Base-by-base conservation (phyloP, 2,329 filamentous ascomycete species). In the Colletotrichum filicis region DNA sequence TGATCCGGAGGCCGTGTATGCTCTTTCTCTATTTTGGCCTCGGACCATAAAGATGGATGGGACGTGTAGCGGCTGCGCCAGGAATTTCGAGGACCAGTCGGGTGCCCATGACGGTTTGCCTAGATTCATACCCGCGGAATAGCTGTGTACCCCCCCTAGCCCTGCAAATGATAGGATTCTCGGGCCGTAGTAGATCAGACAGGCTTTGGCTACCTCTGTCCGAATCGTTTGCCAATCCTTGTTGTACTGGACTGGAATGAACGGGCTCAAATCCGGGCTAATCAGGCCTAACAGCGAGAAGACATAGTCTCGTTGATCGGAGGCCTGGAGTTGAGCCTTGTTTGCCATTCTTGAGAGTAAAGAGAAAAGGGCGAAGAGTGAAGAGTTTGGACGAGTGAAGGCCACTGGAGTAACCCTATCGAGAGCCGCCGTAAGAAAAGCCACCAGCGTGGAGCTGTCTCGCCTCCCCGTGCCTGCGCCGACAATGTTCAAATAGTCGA, bases 401-500 rank as follows among this genome's bases (percentile, higher is more conserved):
- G 64, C 56, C 6, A 66, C 64, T 12, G 64, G 55, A 5, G n/a
- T 66, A 5, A 59, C 64, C 16, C 24, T 66, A 26, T 66, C 55
- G 26, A 66, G 37, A 9, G 37, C 55, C 26, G 35, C 46, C 5
- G 64, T 60, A 26, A 66, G 55, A 57, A 35, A 59, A 16, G 46
- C 4, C 46, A 58, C 57, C 22, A 68, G 59, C 16, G 57, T 46
- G 3, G 57, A 28, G 49, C 58, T 68, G 30, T 68, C 46, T 11
- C 12, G 22, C 46, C 57, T 61, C 30, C 66, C 66, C 5, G 32
- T 62, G 14, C 30, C 58, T 9, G 37, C 14, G 66, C 66, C 66
- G 30, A 68, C 46, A 30, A 68, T 62, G 24, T 68, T 62, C 46
- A 68, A 46, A 11, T 68, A 53, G 22, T 68, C 57, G 24, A 57